A percentile compares a stretch with the other conserved stretches of the same genome.
phyloP scores from a whole-genome alignment of 2,329 filamentous ascomycete genomes.

The Diplodia scrobiculata region DNA sequence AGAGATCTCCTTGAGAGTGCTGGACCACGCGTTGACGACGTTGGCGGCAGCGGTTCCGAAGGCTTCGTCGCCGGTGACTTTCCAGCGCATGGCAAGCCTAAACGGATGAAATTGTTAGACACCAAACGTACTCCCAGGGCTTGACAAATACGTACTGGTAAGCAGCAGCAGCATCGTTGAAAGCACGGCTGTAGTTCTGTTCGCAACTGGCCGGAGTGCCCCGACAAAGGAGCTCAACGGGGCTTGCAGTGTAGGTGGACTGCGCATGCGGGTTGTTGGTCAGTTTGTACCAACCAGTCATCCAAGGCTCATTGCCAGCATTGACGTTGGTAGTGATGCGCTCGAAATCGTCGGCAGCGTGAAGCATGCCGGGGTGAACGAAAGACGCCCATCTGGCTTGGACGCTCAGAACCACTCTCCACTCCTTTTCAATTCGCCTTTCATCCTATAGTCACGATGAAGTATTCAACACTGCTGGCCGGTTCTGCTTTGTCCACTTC shows the following conservation, averaged over 20 bases:
- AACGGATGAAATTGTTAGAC: background rate
- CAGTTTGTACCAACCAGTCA: slow-evolving; percentile 42
- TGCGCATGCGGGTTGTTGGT: slow-evolving; percentile 37
- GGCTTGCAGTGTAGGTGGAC: slow-evolving; percentile 37
- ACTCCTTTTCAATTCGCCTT: no score
- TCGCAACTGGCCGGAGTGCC: slow-evolving; percentile 37
- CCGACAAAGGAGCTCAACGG: slow-evolving; percentile 43
- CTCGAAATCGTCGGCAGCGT: slow-evolving; percentile 45
- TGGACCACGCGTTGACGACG: slow-evolving; percentile 48
- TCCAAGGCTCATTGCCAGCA: slow-evolving; percentile 42
- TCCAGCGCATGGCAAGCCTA: slow-evolving; percentile 47
- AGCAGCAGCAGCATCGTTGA: slow-evolving; percentile 43
- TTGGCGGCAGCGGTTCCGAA: slow-evolving; percentile 45
- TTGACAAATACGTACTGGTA: slow-evolving; percentile 35
- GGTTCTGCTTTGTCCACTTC: no score
- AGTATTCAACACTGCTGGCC: no score
- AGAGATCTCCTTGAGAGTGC: slow-evolving; percentile 39
- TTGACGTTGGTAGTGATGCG: slow-evolving; percentile 47
- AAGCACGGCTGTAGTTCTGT: slow-evolving; percentile 41
- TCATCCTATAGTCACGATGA: no score
- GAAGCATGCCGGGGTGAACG: slow-evolving; percentile 43
- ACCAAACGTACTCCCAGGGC: accelerated
- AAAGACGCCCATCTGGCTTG: no score
- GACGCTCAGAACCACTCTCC: no score
- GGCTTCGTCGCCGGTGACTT: slow-evolving; percentile 42